A percentile compares a stretch with the other conserved stretches of the same genome.
These are phyloP conservation scores for Mortierella sp. DNA, from an alignment of 371 early-diverging fungal species.

Conservation along the genomic window DNA sequence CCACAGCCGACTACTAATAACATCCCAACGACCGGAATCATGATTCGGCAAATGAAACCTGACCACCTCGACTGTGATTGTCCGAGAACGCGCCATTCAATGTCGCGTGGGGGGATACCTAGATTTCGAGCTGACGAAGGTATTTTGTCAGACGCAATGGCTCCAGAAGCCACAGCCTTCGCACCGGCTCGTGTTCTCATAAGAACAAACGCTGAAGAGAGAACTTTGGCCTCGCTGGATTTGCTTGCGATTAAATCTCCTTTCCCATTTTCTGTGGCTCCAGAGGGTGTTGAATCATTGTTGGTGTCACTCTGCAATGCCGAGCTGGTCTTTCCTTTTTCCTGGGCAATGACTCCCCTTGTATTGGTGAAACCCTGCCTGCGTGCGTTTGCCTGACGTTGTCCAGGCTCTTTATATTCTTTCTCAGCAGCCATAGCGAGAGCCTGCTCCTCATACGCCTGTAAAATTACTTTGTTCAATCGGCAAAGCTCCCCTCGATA, in stretches of 20 bases:
- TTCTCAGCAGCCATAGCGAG: constrained; percentile 18
- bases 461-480: constrained; percentile 27
- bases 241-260: neutral
- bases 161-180: constrained; percentile 14
- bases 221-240: neutral
- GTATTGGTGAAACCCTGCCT: no score
- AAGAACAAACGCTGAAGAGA: constrained; percentile 28
- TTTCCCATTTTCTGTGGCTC: neutral
- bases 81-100: constrained; percentile 35
- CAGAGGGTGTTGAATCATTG: neutral
- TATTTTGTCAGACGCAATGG: constrained; percentile 13
- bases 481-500: constrained; percentile 44
- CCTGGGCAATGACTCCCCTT: no score
- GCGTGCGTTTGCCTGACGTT: neutral
- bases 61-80: constrained; percentile 5
- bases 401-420: neutral
- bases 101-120: constrained; percentile 25
- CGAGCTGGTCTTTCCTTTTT: no score
- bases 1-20: constrained; percentile 19
- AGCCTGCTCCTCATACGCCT: constrained; percentile 13
- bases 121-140: neutral
- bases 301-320: neutral
- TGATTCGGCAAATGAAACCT: neutral
- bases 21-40: neutral
- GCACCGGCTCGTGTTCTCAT: constrained; percentile 28